Conservation (phyloP, 1,284 basidiomycete genomes). For the Cryptococcus floricola region DNA sequence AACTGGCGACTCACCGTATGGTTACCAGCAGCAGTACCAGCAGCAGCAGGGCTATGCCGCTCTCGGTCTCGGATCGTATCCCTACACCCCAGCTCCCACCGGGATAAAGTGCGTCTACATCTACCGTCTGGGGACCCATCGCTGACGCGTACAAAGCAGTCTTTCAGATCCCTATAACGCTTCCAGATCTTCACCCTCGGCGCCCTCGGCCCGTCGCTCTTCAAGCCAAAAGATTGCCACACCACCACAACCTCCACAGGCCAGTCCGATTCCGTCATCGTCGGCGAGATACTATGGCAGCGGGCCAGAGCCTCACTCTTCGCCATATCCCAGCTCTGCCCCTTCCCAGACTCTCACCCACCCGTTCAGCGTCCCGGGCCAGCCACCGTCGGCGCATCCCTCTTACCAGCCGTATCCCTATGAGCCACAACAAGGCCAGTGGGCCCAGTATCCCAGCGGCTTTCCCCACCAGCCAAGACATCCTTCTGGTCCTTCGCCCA, state of each 20-base stretch:
- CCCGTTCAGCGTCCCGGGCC: slow-evolving; percentile 10
- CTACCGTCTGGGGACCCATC: slow-evolving; percentile 1
- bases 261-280: slow-evolving; percentile 21
- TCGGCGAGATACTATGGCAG: slow-evolving; percentile 27
- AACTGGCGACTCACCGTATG: neutral
- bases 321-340: slow-evolving; percentile 29
- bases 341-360: slow-evolving; percentile 25
- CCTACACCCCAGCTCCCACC: slow-evolving; percentile 18
- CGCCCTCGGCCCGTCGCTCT: slow-evolving; percentile 27
- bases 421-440: neutral
- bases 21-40: slow-evolving; percentile 11
- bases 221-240: slow-evolving; percentile 21
- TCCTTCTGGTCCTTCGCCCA: too few species aligned
- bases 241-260: slow-evolving; percentile 15
- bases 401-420: slow-evolving; percentile 25
- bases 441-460: neutral
- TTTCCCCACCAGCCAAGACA: neutral
- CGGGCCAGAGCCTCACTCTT: slow-evolving; percentile 5
- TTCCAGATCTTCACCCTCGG: slow-evolving; percentile 20
- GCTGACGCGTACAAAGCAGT: neutral
- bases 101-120: slow-evolving; percentile 26
- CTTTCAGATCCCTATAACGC: slow-evolving; percentile 11
- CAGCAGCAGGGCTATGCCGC: slow-evolving; percentile 8
- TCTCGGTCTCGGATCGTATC: slow-evolving; percentile 9
- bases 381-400: slow-evolving; percentile 27